These are phyloP conservation scores for Rhynchospora breviuscula DNA, from an alignment of 176 grass and related monocot species.

Conservation along the genomic window DNA sequence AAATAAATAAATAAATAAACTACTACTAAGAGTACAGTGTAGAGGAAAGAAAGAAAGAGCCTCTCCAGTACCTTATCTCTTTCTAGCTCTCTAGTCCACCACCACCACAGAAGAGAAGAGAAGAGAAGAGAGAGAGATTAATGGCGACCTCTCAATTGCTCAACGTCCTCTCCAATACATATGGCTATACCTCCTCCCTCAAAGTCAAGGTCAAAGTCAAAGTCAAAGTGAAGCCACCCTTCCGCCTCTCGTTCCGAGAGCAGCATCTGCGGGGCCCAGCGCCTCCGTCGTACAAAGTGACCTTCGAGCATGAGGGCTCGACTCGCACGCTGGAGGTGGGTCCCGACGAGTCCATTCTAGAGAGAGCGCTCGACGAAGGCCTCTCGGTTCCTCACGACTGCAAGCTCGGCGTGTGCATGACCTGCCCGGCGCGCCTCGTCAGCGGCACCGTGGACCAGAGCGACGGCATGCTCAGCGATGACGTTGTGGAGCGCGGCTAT, in stretches of 20 bases:
- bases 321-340: slow-evolving; percentile 58
- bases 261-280: background rate
- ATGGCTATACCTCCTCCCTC: background rate
- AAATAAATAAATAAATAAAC: background rate
- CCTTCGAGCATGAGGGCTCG: slow-evolving; percentile 75
- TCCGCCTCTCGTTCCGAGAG: background rate
- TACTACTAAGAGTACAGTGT: too few relatives aligned
- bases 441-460: slow-evolving; percentile 84
- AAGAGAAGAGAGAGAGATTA: too few relatives aligned
- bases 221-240: too few relatives aligned
- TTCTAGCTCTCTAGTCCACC: background rate
- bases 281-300: slow-evolving; percentile 58
- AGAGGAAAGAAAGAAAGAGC: background rate
- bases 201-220: too few relatives aligned
- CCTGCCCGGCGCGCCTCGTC: slow-evolving; percentile 76
- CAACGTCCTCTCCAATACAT: background rate
- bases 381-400: slow-evolving; percentile 87
- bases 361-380: slow-evolving; percentile 75
- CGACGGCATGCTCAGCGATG: slow-evolving; percentile 96
- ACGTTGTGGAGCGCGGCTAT: slow-evolving; percentile 67
- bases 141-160: slow-evolving; percentile 7
- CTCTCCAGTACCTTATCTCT: background rate
- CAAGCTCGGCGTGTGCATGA: slow-evolving; percentile 98
- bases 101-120: background rate
- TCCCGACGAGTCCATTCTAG: slow-evolving; percentile 78